A percentile compares a stretch with the other conserved stretches of the same genome.
Conservation (phyloP, 768 basidiomycete species). For the Xanthoconium purpureum region DNA sequence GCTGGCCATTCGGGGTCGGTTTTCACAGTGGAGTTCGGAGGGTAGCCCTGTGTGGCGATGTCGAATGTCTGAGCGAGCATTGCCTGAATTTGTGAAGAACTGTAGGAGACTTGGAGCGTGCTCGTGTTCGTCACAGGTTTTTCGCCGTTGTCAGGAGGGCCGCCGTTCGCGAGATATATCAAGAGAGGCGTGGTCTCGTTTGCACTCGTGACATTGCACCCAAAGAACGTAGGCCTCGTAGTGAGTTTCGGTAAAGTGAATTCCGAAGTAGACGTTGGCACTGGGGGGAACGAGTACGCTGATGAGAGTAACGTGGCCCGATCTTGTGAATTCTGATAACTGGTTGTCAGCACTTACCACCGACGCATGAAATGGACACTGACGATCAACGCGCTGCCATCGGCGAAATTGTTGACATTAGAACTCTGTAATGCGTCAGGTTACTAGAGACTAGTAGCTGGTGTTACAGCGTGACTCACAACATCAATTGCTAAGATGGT, state of each 20-base stretch:
- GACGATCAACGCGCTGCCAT: conserved; percentile 28
- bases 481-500: conserved; percentile 50
- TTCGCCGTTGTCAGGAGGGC: conserved; percentile 37
- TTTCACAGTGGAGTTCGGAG: conserved; percentile 22
- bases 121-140: conserved; percentile 42
- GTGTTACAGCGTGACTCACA: conserved; percentile 11
- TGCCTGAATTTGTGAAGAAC: conserved; percentile 34
- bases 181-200: conserved; percentile 42
- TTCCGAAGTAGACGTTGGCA: conserved; percentile 23
- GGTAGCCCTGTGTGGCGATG: conserved; percentile 42
- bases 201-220: conserved; percentile 33
- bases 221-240: conserved; percentile 45
- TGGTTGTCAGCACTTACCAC: background rate
- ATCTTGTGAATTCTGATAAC: conserved; percentile 30
- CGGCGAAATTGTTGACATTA: conserved; percentile 19
- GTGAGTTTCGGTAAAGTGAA: conserved; percentile 38
- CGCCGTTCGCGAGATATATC: conserved; percentile 56
- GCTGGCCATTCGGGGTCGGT: conserved; percentile 44
- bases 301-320: conserved; percentile 35
- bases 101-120: conserved; percentile 40
- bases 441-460: background rate
- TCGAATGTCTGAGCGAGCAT: conserved; percentile 47
- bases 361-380: background rate
- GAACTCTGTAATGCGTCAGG: conserved; percentile 10
- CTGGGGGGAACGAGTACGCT: conserved; percentile 32